Base-by-base conservation (phyloP, 2,329 filamentous ascomycete species). In the Venturia oleaginea region DNA sequence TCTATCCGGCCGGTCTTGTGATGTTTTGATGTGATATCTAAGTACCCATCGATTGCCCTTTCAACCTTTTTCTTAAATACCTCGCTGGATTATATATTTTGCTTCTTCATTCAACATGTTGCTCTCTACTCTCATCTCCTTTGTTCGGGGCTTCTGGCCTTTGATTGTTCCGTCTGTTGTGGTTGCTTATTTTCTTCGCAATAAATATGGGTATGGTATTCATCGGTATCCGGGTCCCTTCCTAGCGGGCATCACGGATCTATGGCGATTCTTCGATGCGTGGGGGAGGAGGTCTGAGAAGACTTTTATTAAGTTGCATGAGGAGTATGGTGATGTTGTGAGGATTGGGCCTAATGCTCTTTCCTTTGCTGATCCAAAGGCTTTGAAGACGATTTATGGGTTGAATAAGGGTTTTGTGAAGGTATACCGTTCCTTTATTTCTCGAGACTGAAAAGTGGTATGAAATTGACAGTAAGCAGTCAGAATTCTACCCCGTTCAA, bases 321-420 rank as follows among this genome's bases (percentile, higher is more conserved):
- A 81, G 17, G 81, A 90, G 69, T 81, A 91, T 76, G 90, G 90
- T 59, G 84, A 89, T 70, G 80, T 93, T 2, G 88, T 94, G 1
- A 82, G 90, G 1, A 76, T 92, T 3, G 90, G 89, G 0, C 90
- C 90, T 0, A 92, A 92, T 67, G 78, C 79, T 0, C 75, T 94
- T 1, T 91, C 88, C 0, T 91, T 94, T 70, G 83, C 87, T 2
- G 83, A 91, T 68, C 89, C 90, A 0, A 83, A 83, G 65, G 88
- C 89, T 0, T 79, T 93, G 68, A 90, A 89, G 75, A 78, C 79
- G 13, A 92, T 94, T 55, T 95, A 94, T 72, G 90, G 90, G 0
- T 75, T 93, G 54, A 93, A 92, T 73, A 92, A 92, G 74, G 89
- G 89, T 0, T 89, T 91, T 69, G 77, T 83, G 59, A 94, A 94